Base-by-base conservation (phyloP, 2,329 filamentous ascomycete species). In the Colletotrichum musicola region DNA sequence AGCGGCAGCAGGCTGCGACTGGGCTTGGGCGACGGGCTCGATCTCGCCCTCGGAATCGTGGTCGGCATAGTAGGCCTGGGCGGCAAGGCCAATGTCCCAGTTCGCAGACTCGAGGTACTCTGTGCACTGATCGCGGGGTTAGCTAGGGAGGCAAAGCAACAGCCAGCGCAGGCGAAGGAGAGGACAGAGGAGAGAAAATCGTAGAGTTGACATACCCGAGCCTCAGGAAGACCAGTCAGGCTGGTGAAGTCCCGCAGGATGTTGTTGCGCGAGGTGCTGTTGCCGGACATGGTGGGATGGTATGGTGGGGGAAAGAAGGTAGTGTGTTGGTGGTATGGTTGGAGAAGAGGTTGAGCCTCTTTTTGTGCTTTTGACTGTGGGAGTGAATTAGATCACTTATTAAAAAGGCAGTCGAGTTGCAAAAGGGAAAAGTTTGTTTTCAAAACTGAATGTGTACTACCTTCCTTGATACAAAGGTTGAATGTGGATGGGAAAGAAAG, bases 81-180 rank as follows among this genome's bases (percentile, higher is more conserved):
- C 85, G 16, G 91, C 91, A 10, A 84, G 81, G 72, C 86, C 83
- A 50, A 93, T 80, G 74, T 94, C 86, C 90, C 92, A 94, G 71
- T 86, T 81, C 74, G 86, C 89, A 42, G 86, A 85, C 22, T 84
- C 82, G 7, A 95, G 88, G 72, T 92, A 92, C 69, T 90, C 85
- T 64, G 84, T 84, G 54, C 92, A 92, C 92, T 94, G 71, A 14
- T 35, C 3, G n/a, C 14, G 9, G 25, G 35, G 40, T 66, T 16
- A 62, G 16, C 14, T 2, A 30, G 46, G 40, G 40, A 63, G 30
- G 67, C 71, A 38, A 69, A 7, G 60, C 47, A 42, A 46, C 27
- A 35, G 2, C 2, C 4, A n/a, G 4, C 42, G 35, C 25, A 20
- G 7, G 62, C 6, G 12, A 6, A 40, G 27, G 25, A 68, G 44